Evolutionary conservation across 2,329 filamentous ascomycete species (phyloP).

Genomic region (Colletotrichum higginsianum): DNA sequence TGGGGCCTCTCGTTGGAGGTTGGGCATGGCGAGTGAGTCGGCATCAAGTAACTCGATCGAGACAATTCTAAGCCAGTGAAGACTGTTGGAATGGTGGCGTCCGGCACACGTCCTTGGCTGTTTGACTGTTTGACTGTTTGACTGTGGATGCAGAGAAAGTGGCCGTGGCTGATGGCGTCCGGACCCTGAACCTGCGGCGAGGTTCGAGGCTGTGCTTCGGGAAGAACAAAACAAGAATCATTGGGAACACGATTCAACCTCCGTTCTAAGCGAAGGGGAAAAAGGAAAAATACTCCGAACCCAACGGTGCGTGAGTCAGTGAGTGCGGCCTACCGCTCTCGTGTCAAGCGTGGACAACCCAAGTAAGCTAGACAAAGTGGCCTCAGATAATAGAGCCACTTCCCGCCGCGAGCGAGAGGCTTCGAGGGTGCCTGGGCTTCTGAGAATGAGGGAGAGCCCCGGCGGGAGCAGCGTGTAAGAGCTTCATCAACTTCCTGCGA

Average conservation of each 20-base stretch:
- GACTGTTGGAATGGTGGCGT: too few species aligned
- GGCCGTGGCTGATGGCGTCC: neutral
- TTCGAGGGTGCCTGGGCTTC: slow-evolving; percentile 7
- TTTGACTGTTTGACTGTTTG: too few species aligned
- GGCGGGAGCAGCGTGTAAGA: neutral
- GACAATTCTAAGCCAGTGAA: neutral
- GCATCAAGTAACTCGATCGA: neutral
- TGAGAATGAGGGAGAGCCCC: neutral
- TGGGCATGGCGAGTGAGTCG: neutral
- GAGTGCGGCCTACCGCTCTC: too few species aligned
- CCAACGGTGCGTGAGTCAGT: neutral
- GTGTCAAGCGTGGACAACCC: neutral
- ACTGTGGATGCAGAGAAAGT: neutral
- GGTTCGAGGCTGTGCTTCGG: neutral
- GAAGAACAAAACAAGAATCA: neutral
- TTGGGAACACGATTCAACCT: neutral
- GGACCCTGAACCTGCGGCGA: neutral
- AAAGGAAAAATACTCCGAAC: too few species aligned
- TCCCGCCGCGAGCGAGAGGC: neutral
- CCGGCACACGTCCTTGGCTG: neutral
- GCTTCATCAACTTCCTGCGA: slow-evolving; percentile 26
- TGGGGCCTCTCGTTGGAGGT: neutral
- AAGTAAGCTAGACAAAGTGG: neutral
- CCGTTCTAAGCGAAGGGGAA: neutral
- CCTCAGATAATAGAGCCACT: too few species aligned